Evolutionary conservation across 75 land plant genomes (phyloP).

Genomic region (Ceratopteris richardii): DNA sequence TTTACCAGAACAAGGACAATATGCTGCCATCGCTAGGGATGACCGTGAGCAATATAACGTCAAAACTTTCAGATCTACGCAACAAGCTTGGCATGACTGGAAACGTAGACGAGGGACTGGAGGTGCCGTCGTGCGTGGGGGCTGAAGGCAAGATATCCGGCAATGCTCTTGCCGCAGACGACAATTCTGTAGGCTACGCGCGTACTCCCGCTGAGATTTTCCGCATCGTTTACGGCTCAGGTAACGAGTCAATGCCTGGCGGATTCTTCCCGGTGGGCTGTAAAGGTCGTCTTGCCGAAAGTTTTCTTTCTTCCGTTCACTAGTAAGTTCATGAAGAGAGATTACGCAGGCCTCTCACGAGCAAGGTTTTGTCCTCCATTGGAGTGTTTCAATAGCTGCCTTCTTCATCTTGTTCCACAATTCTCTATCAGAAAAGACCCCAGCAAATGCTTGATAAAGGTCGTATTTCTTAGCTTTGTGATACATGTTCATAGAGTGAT

Average conservation of each 20-base stretch:
- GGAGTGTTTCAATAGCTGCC: too few species aligned
- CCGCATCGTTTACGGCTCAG: slow-evolving; percentile 40
- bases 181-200: slow-evolving; percentile 33
- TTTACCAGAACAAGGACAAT: slow-evolving; percentile 29
- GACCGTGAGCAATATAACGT: slow-evolving; percentile 58
- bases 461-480: too few species aligned
- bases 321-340: too few species aligned
- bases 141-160: slow-evolving; percentile 36
- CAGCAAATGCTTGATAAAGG: too few species aligned
- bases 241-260: slow-evolving; percentile 47
- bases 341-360: too few species aligned
- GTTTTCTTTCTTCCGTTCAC: too few species aligned
- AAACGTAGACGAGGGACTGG: slow-evolving; percentile 51
- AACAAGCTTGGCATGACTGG: slow-evolving; percentile 37
- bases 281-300: slow-evolving; percentile 53
- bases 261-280: slow-evolving; percentile 69
- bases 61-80: slow-evolving; percentile 32
- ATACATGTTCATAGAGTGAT: too few species aligned
- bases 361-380: too few species aligned
- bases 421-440: too few species aligned
- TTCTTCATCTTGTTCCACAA: too few species aligned
- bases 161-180: slow-evolving; percentile 49
- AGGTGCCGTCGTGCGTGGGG: slow-evolving; percentile 35
- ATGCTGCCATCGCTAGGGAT: slow-evolving; percentile 35
- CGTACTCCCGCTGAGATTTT: slow-evolving; percentile 44